Base-by-base conservation (phyloP, 2,329 filamentous ascomycete species). In the Geosmithia morbida region DNA sequence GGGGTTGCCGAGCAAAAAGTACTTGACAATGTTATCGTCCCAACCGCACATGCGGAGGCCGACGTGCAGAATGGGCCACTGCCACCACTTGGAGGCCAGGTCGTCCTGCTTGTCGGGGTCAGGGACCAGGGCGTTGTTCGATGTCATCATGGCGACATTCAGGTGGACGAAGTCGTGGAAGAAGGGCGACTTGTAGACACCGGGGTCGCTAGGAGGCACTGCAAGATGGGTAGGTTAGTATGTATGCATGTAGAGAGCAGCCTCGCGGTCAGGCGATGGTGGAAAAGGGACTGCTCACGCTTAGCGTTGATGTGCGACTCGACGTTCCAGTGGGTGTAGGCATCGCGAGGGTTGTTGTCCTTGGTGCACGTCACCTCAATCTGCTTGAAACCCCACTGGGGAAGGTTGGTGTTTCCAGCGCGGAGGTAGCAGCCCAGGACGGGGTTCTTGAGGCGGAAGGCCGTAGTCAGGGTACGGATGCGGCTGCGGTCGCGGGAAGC, bases 81-180 rank as follows among this genome's bases (percentile, higher is more conserved):
- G 89, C 92, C 92, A 98, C 73, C 89, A 96, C 54, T 88, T 75
- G 14, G 92, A 98, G 30, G 92, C 92, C 44, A 98, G 79, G 59
- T 98, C 92, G 59, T 98, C 92, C 65, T 98, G 92, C 77, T 98
- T 98, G 65, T 98, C 92, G 4, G 92, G 90, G 59, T 98, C 92
- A 3, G 92, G 92, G 18, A 98, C 87, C 43, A 98, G 79, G 20
- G 92, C 92, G 61, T 98, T 98, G 75, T 98, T 98, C 40, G 92
- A 97, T 3, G 92, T 98, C 90, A 97, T 96, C 92, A 98, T 98
- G 52, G 92, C 92, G 51, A 98, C 92, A 62, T 98, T 98, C 51
- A 97, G 72, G 64, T 98, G 92, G 53, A 98, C 83, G 59, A 98
- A 98, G 66, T 98, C 92, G 61, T 94, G 89, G 60, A 95, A 74